Percentiles rank a stretch among this genome's conserved stretches.
These are phyloP conservation scores for Calonectria pteridis DNA, from an alignment of 2,329 filamentous ascomycete species.

Conservation along the genomic window DNA sequence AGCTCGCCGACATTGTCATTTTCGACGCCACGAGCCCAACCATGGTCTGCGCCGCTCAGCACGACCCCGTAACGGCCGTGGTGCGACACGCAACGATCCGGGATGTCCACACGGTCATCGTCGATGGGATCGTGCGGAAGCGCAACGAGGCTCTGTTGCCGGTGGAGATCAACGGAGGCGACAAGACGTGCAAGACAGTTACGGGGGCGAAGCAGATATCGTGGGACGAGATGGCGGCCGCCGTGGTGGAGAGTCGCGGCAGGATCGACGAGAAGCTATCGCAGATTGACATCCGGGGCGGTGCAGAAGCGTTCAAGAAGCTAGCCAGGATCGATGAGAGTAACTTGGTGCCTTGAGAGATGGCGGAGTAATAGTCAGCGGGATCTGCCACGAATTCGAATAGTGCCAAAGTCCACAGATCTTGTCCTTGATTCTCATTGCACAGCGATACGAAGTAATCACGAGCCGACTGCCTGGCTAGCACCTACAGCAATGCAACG, in stretches of 20 bases:
- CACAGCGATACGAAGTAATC: too few relatives aligned
- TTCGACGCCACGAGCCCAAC: constrained; percentile 2
- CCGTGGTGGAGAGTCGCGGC: not conserved
- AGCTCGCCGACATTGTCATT: not conserved
- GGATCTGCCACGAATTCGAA: not conserved
- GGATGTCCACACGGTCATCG: not conserved
- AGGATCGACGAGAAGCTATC: not conserved
- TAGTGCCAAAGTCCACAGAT: not conserved
- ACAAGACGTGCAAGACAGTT: not conserved
- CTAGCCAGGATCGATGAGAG: not conserved
- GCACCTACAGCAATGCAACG: too few relatives aligned
- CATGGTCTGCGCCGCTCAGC: not conserved
- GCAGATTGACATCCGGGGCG: not conserved
- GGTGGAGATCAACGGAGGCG: not conserved
- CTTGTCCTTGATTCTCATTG: too few relatives aligned
- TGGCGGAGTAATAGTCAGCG: not conserved
- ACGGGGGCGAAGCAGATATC: not conserved
- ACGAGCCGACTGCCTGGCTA: too few relatives aligned
- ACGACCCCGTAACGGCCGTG: not conserved
- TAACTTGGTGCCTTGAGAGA: not conserved
- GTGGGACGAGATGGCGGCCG: not conserved
- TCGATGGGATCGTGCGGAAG: not conserved
- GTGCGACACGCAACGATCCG: not conserved
- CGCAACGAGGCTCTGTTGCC: not conserved
- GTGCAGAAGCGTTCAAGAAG: not conserved